Conservation (phyloP, 164 flowering plant species). For the Nelumbo lutea region DNA sequence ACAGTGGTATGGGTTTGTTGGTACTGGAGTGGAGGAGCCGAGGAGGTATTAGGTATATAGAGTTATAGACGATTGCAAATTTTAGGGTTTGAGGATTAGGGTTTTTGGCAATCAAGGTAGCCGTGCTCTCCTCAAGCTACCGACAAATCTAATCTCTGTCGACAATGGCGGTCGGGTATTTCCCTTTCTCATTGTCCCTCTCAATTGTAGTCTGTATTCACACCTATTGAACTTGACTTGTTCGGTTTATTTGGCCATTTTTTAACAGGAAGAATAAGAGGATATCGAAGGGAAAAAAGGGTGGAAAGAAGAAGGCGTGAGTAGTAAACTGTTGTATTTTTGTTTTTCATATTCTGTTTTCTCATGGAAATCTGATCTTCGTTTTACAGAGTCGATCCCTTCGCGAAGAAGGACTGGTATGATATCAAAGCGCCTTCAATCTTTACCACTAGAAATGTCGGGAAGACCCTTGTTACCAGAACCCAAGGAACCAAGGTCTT, state of each 20-base stretch:
- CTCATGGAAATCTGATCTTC: background rate
- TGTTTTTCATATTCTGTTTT: background rate
- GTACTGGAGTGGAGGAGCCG: background rate
- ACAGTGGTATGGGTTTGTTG: background rate
- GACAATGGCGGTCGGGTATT: conserved; percentile 21
- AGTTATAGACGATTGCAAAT: too few relatives aligned
- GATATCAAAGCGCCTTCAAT: conserved; percentile 30
- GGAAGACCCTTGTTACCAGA: conserved; percentile 26
- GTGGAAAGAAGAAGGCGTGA: conserved; percentile 36
- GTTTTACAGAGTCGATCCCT: conserved; percentile 25
- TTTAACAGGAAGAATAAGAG: conserved; percentile 35
- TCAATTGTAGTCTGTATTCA: background rate
- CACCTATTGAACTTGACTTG: background rate
- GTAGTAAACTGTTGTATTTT: background rate
- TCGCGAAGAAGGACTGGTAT: conserved; percentile 34
- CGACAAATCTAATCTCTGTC: background rate
- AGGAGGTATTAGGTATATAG: too few relatives aligned
- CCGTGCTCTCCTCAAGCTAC: background rate
- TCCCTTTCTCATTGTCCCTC: background rate
- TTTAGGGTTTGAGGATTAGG: background rate
- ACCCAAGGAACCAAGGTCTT: conserved; percentile 36
- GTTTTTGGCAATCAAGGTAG: background rate
- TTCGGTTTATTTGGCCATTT: background rate
- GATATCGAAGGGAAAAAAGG: conserved; percentile 36
- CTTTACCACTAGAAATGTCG: conserved; percentile 18